Conservation (phyloP, 164 flowering plant genomes). For the Cinnamomum micranthum region DNA sequence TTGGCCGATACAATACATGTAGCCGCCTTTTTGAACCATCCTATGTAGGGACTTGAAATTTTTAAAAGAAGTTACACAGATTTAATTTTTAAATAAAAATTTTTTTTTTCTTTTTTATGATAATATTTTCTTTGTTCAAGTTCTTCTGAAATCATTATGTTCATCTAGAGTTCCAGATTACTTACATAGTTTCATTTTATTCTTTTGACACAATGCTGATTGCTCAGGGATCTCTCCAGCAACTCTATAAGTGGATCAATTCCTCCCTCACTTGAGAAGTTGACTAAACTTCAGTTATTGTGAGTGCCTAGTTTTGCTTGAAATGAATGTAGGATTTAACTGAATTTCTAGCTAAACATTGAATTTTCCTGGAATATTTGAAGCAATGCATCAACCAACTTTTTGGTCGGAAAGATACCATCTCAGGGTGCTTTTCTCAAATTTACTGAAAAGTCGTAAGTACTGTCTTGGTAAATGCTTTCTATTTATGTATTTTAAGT, state of each 20-base stretch:
- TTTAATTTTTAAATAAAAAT: no score
- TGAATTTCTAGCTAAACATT: slow-evolving; percentile 3
- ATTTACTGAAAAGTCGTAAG: slow-evolving; percentile 78
- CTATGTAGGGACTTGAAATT: no score
- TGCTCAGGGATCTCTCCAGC: slow-evolving; percentile 82
- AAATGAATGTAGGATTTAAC: not conserved
- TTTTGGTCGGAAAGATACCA: slow-evolving; percentile 78
- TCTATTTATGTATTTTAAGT: not conserved
- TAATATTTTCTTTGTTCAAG: no score
- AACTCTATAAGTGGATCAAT: slow-evolving; percentile 80
- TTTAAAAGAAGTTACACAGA: no score
- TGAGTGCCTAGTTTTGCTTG: slow-evolving; percentile 32
- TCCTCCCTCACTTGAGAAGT: slow-evolving; percentile 73
- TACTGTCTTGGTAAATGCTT: slow-evolving; percentile 5
- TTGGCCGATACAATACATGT: no score
- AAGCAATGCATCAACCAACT: slow-evolving; percentile 86
- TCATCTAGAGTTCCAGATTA: no score
- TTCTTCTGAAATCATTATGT: no score
- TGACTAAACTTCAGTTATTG: slow-evolving; percentile 61
- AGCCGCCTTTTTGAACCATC: no score
- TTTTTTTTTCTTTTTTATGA: no score
- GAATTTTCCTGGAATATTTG: slow-evolving; percentile 21
- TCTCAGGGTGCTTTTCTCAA: slow-evolving; percentile 60
- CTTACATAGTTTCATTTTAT: not conserved
- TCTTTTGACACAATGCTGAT: slow-evolving; percentile 1